Percentiles rank a stretch among this genome's conserved stretches.
phyloP scores from a whole-genome alignment of 495 filamentous ascomycete species.

The Xylaria bambusicola region DNA sequence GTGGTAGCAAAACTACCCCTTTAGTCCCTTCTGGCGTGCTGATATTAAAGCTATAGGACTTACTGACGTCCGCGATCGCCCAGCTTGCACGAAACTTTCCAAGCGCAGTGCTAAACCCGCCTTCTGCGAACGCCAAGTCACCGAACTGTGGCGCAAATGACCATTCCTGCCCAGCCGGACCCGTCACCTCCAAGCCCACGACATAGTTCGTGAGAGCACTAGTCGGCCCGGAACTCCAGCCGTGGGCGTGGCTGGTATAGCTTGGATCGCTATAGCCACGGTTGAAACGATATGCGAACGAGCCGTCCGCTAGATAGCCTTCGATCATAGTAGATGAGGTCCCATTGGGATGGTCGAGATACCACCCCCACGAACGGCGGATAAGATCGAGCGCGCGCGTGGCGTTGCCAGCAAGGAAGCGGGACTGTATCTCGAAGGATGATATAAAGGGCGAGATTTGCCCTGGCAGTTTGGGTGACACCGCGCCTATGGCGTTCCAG shows the following conservation, averaged over 20 bases:
- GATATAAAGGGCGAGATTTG: conserved; percentile 67
- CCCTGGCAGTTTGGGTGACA: conserved; percentile 57
- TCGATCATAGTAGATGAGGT: conserved; percentile 66
- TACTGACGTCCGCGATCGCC: background rate
- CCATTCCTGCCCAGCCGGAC: conserved; percentile 55
- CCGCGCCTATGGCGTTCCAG: conserved; percentile 59
- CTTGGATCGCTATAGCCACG: conserved; percentile 44
- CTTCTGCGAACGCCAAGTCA: conserved; percentile 55
- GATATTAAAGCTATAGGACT: background rate
- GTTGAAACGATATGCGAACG: conserved; percentile 60
- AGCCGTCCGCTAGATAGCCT: conserved; percentile 60
- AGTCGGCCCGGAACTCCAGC: conserved; percentile 63
- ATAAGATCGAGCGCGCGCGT: conserved; percentile 61
- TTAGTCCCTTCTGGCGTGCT: background rate
- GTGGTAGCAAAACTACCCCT: background rate
- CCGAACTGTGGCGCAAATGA: conserved; percentile 60
- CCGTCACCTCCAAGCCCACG: conserved; percentile 56
- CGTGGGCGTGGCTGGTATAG: conserved; percentile 60
- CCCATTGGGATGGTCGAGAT: conserved; percentile 61
- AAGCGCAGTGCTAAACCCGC: conserved; percentile 58
- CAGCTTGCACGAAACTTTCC: conserved; percentile 42
- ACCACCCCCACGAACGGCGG: conserved; percentile 63
- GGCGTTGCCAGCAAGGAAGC: conserved; percentile 54
- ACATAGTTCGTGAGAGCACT: conserved; percentile 59
- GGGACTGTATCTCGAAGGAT: conserved; percentile 64